Evolutionary conservation across 352 stramenopile species (phyloP), one percentile per base, ranked within the genome.

Genomic region (Pseudoperonospora humuli): DNA sequence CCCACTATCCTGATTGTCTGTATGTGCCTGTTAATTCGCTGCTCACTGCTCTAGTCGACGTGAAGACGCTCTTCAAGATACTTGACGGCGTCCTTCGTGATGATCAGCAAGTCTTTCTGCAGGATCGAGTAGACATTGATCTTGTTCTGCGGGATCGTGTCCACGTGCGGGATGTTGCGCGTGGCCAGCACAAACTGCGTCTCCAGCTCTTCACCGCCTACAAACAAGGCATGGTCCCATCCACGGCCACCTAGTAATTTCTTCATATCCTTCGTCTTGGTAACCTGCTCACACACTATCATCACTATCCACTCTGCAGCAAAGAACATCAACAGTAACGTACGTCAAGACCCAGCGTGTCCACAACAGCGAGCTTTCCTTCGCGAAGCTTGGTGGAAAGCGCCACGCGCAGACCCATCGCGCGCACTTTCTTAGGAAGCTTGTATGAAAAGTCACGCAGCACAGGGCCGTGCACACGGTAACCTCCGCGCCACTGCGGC

Each of bases 41-140:
- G 27, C 38, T 45, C 5, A 47, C 34, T 58, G 21, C 18, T 60
- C 40, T 86, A 90, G 60, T 93, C 81, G 21, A 81, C 67, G 67
- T 89, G 76, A 53, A 93, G 69, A 57, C 81, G 75, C 35, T 90
- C 69, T 58, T 93, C 81, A 29, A 93, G 67, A 62, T 93, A 93
- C 75, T 90, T 91, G 61, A 86, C 75, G 20, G 81, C 75, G 47
- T 90, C 80, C 43, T 78, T 78, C 21, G 81, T 90, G 57, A 91
- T 73, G 48, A 93, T 73, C 31, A 93, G 61, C 54, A 93, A 47
- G 51, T 93, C 81, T 67, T 89, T 89, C 54, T 93, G 75, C 59
- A 93, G 46, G 63, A 93, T 91, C 58, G 81, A 88, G 71, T 93
- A 93, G 28, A 91, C 78, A 59, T 91, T 93, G 64, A 93, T 80